phyloP scores from a whole-genome alignment of 208 protist species.

The Kentomonas sorsogonicus region DNA sequence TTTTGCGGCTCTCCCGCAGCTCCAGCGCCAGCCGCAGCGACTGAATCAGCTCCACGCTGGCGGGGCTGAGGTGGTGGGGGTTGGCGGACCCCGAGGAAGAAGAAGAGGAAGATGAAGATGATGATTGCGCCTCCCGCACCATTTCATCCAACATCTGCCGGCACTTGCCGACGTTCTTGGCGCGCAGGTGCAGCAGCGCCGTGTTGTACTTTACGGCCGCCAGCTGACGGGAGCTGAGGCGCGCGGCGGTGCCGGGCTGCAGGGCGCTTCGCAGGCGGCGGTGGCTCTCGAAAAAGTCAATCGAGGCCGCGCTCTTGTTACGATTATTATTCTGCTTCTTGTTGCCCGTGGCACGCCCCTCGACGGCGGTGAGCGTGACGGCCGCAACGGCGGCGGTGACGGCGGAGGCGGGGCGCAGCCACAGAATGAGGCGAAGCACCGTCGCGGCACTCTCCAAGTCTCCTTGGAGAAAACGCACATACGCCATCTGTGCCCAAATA shows the following conservation, averaged over 20 bases:
- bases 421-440: conserved; percentile 49
- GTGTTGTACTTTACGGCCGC: conserved; percentile 80
- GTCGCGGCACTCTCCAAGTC: conserved; percentile 41
- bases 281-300: conserved; percentile 76
- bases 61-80: conserved; percentile 48
- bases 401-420: conserved; percentile 44
- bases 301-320: too few species aligned
- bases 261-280: conserved; percentile 62
- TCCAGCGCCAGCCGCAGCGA: conserved; percentile 60
- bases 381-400: conserved; percentile 62
- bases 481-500: conserved; percentile 83
- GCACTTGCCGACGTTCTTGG: conserved; percentile 48
- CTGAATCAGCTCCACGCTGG: conserved; percentile 60
- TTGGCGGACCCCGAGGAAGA: too few species aligned
- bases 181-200: conserved; percentile 68
- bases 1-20: conserved; percentile 59
- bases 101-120: too few species aligned
- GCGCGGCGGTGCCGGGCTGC: conserved; percentile 40
- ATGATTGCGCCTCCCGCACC: too few species aligned
- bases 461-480: conserved; percentile 37
- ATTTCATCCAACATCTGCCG: conserved; percentile 57
- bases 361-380: conserved; percentile 66
- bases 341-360: conserved; percentile 33
- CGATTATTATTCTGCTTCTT: too few species aligned
- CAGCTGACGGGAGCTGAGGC: conserved; percentile 63